Conservation (phyloP, 202 grass and related monocot genomes). For the Alloteropsis angusta region DNA sequence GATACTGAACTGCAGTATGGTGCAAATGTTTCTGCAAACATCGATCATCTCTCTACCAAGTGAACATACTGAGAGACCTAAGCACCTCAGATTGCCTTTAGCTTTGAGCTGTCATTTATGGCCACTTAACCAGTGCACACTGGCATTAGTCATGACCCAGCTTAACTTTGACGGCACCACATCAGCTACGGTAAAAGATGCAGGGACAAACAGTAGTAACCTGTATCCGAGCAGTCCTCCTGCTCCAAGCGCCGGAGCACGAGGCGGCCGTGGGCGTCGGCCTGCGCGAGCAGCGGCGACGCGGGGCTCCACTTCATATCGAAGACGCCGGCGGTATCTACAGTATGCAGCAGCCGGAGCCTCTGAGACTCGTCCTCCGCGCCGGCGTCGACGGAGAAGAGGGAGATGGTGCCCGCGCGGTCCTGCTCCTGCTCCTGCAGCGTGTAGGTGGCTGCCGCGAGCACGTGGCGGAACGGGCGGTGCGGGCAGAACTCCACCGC, state of each 20-base stretch:
- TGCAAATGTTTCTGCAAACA: not conserved
- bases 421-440: constrained; percentile 59
- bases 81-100: not conserved
- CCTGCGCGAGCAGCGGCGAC: constrained; percentile 65
- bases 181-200: not conserved
- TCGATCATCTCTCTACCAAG: not conserved
- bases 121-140: not conserved
- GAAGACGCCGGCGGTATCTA: constrained; percentile 57
- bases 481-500: constrained; percentile 80
- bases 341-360: constrained; percentile 50
- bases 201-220: not conserved
- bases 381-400: constrained; percentile 41
- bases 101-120: not conserved
- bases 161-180: not conserved
- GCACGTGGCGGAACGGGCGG: constrained; percentile 46
- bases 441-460: constrained; percentile 76
- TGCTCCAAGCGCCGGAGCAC: constrained; percentile 39
- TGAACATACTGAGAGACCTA: not conserved
- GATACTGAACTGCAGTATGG: not conserved
- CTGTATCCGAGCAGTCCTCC: constrained; percentile 18
- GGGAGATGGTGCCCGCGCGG: constrained; percentile 55
- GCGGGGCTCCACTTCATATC: constrained; percentile 82
- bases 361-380: constrained; percentile 9
- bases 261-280: constrained; percentile 63
- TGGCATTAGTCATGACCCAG: not conserved